These are phyloP conservation scores for Selaginella moellendorffii DNA, from an alignment of 75 land plant genomes.

Conservation along the genomic window DNA sequence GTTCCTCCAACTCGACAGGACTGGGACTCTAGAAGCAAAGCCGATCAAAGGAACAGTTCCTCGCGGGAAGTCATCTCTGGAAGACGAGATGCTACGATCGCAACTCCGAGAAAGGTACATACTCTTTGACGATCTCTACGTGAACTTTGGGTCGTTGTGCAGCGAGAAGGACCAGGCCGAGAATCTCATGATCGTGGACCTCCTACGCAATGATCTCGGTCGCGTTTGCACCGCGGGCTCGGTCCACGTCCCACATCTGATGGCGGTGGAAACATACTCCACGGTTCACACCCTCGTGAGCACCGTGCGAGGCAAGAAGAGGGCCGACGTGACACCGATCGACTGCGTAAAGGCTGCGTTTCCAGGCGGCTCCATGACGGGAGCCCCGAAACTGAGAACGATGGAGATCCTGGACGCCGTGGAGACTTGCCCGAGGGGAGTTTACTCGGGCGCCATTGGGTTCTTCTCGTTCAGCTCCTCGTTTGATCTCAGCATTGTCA, in stretches of 20 bases:
- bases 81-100: slow-evolving; percentile 56
- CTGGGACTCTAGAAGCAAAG: slow-evolving; percentile 80
- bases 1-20: slow-evolving; percentile 51
- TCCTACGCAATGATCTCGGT: slow-evolving; percentile 90
- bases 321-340: slow-evolving; percentile 33
- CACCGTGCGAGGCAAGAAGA: slow-evolving; percentile 66
- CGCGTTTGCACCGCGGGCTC: slow-evolving; percentile 89
- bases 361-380: slow-evolving; percentile 99
- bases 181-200: slow-evolving; percentile 97
- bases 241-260: slow-evolving; percentile 82
- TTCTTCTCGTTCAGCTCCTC: slow-evolving; percentile 74
- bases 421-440: slow-evolving; percentile 63
- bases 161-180: slow-evolving; percentile 99
- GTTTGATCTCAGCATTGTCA: slow-evolving; percentile 95
- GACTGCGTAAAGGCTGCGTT: slow-evolving; percentile 90
- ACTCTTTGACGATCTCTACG: neutral
- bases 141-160: slow-evolving; percentile 8
- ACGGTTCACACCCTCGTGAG: slow-evolving; percentile 98
- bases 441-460: slow-evolving; percentile 88
- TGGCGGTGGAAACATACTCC: slow-evolving; percentile 92
- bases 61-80: slow-evolving; percentile 49
- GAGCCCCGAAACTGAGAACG: slow-evolving; percentile 88
- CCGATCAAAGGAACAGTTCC: slow-evolving; percentile 91
- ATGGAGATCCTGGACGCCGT: slow-evolving; percentile 86
- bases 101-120: slow-evolving; percentile 66